A percentile compares a stretch with the other conserved stretches of the same genome.
Evolutionary conservation across 441 rosid species (phyloP).

Genomic region (Monsonia emarginata): DNA sequence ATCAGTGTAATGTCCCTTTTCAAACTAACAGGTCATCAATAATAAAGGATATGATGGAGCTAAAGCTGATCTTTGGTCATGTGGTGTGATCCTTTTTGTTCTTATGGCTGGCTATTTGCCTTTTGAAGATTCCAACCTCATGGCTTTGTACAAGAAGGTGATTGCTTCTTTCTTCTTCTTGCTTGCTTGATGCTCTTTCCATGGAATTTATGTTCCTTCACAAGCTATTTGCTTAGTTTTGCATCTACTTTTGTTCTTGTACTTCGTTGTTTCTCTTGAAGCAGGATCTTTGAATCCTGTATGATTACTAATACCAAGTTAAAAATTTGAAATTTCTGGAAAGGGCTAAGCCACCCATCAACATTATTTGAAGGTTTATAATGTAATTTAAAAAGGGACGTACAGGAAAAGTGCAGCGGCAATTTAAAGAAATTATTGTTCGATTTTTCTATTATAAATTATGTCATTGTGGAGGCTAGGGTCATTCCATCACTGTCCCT

Average conservation of each 20-base stretch:
- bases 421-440: no score
- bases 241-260: not conserved
- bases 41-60: slow-evolving; percentile 98
- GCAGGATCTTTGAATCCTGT: not conserved
- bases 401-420: no score
- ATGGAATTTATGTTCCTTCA: not conserved
- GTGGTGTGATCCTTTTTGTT: slow-evolving; percentile 93
- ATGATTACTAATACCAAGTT: not conserved
- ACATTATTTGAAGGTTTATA: no score
- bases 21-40: slow-evolving; percentile 56
- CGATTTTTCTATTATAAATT: no score
- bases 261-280: not conserved
- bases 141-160: slow-evolving; percentile 82
- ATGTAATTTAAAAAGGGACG: no score
- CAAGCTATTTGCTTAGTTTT: not conserved
- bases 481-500: no score
- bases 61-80: slow-evolving; percentile 96
- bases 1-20: slow-evolving; percentile 2
- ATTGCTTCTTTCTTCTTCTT: slow-evolving; percentile 12
- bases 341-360: not conserved
- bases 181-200: not conserved
- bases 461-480: no score
- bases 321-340: not conserved
- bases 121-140: slow-evolving; percentile 81
- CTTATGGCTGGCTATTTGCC: slow-evolving; percentile 97